A percentile compares a stretch with the other conserved stretches of the same genome.
Evolutionary conservation across 805 yeast genomes (phyloP).

Genomic region (Myxozyma lipomycoides): DNA sequence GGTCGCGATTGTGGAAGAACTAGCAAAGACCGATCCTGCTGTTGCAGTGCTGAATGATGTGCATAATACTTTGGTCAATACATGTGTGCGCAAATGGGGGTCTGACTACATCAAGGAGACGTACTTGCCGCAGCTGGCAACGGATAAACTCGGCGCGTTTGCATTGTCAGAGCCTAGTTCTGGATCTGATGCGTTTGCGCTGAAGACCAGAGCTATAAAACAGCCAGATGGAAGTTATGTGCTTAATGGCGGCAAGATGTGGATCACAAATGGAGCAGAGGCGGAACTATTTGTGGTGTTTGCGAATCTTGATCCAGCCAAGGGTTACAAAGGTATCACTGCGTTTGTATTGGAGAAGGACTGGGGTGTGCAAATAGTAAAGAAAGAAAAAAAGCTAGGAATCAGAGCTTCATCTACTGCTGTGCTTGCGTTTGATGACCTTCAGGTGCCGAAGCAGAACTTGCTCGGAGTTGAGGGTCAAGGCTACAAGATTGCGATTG

Average conservation of each 20-base stretch:
- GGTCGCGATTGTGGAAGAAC: slow-evolving; percentile 44
- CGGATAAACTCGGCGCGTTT: slow-evolving; percentile 40
- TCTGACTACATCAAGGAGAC: slow-evolving; percentile 38
- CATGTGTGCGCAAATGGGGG: slow-evolving; percentile 42
- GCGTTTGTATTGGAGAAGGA: slow-evolving; percentile 43
- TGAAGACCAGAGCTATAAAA: slow-evolving; percentile 40
- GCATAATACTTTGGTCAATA: slow-evolving; percentile 46
- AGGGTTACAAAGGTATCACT: slow-evolving; percentile 46
- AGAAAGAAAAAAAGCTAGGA: slow-evolving; percentile 45
- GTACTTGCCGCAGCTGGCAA: slow-evolving; percentile 42
- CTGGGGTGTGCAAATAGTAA: slow-evolving; percentile 42
- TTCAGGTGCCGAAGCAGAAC: slow-evolving; percentile 42
- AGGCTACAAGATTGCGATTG: slow-evolving; percentile 46
- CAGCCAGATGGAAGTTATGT: slow-evolving; percentile 42
- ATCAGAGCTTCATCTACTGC: slow-evolving; percentile 45
- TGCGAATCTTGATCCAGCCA: slow-evolving; percentile 42
- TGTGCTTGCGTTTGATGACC: slow-evolving; percentile 41
- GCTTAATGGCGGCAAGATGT: slow-evolving; percentile 44
- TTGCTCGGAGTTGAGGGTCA: slow-evolving; percentile 43
- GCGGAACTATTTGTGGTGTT: slow-evolving; percentile 43
- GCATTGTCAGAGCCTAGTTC: slow-evolving; percentile 42
- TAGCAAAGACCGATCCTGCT: slow-evolving; percentile 45
- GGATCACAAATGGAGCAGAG: slow-evolving; percentile 46
- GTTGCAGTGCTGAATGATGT: slow-evolving; percentile 45
- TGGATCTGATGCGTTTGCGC: slow-evolving; percentile 46